Conservation (phyloP, 2,329 filamentous ascomycete species). For the Ophiobolus disseminans region DNA sequence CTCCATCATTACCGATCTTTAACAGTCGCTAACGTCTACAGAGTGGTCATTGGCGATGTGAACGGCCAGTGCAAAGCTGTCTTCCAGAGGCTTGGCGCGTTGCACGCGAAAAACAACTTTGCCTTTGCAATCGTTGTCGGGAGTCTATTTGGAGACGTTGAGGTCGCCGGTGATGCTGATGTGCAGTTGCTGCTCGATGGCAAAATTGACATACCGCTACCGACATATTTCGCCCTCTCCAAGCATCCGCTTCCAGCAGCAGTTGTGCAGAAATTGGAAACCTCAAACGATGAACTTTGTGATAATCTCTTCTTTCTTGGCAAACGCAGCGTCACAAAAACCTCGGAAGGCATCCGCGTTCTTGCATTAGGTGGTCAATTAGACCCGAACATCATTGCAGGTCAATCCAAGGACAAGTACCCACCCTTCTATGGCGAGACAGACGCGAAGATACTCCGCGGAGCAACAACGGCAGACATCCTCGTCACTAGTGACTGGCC, state of each 20-base stretch:
- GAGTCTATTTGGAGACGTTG: constrained; percentile 73
- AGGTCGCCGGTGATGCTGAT: constrained; percentile 62
- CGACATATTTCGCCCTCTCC: constrained; percentile 90
- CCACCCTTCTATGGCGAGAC: constrained; percentile 78
- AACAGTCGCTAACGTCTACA: constrained; percentile 46
- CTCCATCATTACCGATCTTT: neutral
- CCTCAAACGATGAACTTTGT: constrained; percentile 74
- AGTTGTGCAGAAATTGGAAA: constrained; percentile 76
- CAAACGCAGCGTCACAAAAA: constrained; percentile 86
- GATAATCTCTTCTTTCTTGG: constrained; percentile 88
- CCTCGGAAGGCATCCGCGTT: constrained; percentile 85
- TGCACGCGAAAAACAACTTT: constrained; percentile 89
- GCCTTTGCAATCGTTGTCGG: constrained; percentile 83
- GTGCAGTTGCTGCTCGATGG: constrained; percentile 73
- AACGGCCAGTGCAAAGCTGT: constrained; percentile 78
- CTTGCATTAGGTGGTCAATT: constrained; percentile 82
- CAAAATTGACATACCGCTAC: constrained; percentile 75
- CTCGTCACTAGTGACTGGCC: constrained; percentile 90
- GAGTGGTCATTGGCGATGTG: constrained; percentile 82
- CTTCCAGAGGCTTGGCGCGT: constrained; percentile 78
- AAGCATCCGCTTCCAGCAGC: constrained; percentile 71
- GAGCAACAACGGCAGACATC: constrained; percentile 82
- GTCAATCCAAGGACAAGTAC: constrained; percentile 73
- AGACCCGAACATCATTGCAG: constrained; percentile 66
- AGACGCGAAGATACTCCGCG: constrained; percentile 77